These are phyloP conservation scores for Chrysosporium keratinophilum DNA, from an alignment of 2,329 filamentous ascomycete species.

Conservation along the genomic window DNA sequence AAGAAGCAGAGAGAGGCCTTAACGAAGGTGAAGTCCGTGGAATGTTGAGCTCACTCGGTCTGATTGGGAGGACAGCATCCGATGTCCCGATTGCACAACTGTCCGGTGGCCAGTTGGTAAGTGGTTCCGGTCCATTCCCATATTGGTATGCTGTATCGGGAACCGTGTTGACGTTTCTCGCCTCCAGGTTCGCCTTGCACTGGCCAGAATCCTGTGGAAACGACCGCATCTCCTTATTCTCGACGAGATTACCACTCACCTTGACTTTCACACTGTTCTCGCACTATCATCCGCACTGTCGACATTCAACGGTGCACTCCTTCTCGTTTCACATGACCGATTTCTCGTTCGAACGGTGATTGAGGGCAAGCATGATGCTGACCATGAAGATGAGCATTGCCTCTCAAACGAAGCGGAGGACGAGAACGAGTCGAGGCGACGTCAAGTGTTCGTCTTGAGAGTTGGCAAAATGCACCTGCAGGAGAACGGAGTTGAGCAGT, in stretches of 20 bases:
- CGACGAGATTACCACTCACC: slow-evolving; percentile 74
- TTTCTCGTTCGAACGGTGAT: slow-evolving; percentile 69
- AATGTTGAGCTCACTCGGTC: slow-evolving; percentile 57
- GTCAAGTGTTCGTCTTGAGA: slow-evolving; percentile 52
- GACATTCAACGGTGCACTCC: slow-evolving; percentile 60
- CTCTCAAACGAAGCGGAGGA: slow-evolving; percentile 31
- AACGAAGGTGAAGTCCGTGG: slow-evolving; percentile 59
- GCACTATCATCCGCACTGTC: slow-evolving; percentile 58
- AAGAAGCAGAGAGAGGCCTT: slow-evolving; percentile 43
- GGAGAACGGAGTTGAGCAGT: slow-evolving; percentile 53
- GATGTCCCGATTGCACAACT: slow-evolving; percentile 63
- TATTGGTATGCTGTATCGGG: not conserved
- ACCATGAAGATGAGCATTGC: slow-evolving; percentile 32
- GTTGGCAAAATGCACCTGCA: slow-evolving; percentile 47
- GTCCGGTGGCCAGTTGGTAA: slow-evolving; percentile 67
- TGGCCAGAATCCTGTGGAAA: slow-evolving; percentile 59
- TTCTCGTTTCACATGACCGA: slow-evolving; percentile 71
- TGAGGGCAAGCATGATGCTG: slow-evolving; percentile 46
- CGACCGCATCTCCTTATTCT: slow-evolving; percentile 63
- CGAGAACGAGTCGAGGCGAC: slow-evolving; percentile 37
- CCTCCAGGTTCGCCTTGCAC: slow-evolving; percentile 45
- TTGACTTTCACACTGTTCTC: slow-evolving; percentile 71
- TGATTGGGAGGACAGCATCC: slow-evolving; percentile 59
- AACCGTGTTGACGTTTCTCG: not conserved
- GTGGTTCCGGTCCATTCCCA: not conserved